These are phyloP conservation scores for Pythium aphanidermatum DNA, from an alignment of 352 stramenopile species.

Conservation along the genomic window DNA sequence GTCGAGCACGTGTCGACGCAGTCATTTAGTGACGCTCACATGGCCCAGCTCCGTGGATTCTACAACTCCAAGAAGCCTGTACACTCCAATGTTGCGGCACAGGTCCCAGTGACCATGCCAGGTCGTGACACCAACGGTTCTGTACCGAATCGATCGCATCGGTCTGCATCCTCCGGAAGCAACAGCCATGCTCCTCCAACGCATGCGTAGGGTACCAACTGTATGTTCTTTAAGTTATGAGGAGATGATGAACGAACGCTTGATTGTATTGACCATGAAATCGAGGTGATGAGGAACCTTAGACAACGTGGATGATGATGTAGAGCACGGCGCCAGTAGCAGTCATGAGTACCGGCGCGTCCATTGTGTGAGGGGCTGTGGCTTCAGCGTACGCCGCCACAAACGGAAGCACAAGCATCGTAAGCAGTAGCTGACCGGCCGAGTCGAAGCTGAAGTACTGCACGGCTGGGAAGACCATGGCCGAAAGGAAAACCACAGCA, in stretches of 20 bases:
- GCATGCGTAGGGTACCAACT: no score
- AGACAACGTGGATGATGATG: constrained; percentile 71
- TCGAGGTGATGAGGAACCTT: no score
- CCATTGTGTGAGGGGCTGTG: constrained; percentile 83
- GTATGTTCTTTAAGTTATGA: no score
- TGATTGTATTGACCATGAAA: no score
- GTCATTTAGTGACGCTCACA: constrained; percentile 40
- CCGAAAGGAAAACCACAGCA: constrained; percentile 56
- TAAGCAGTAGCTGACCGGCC: constrained; percentile 58
- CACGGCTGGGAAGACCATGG: constrained; percentile 77
- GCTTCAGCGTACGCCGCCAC: constrained; percentile 78
- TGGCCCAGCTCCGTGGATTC: constrained; percentile 39
- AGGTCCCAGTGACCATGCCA: background rate
- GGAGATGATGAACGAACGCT: no score
- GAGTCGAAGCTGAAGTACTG: constrained; percentile 79
- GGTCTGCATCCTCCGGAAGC: no score
- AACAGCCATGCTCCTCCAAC: no score
- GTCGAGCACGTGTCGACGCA: constrained; percentile 23
- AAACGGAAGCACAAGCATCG: constrained; percentile 80
- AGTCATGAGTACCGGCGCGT: constrained; percentile 81
- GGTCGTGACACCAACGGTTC: no score
- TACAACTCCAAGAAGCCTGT: constrained; percentile 14
- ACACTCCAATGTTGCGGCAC: background rate
- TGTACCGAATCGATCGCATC: no score
- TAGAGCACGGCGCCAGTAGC: constrained; percentile 76